phyloP scores from a whole-genome alignment of 1,139 yeast species.

The Dujonia santamariae region DNA sequence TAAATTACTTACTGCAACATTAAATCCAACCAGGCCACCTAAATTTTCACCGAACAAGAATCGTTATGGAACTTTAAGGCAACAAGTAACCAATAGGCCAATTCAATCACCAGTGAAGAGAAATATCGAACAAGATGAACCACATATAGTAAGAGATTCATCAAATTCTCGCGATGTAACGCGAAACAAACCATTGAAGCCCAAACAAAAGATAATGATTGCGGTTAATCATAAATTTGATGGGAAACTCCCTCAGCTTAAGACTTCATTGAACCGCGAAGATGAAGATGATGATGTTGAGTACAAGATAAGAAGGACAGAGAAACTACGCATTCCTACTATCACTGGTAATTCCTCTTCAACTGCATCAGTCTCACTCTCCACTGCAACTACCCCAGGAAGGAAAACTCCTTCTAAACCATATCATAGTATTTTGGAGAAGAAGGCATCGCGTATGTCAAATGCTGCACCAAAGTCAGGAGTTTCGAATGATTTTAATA shows the following conservation, averaged over 20 bases:
- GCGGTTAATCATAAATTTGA: slow-evolving; percentile 25
- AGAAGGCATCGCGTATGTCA: neutral
- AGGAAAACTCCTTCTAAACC: too few relatives aligned
- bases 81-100: slow-evolving; percentile 8
- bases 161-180: neutral
- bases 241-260: slow-evolving; percentile 10
- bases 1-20: slow-evolving; percentile 34
- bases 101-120: slow-evolving; percentile 9
- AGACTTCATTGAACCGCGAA: neutral
- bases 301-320: slow-evolving; percentile 3
- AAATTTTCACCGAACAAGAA: slow-evolving; percentile 8
- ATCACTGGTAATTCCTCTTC: neutral
- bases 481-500: slow-evolving; percentile 2
- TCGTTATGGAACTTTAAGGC: slow-evolving; percentile 8
- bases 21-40: slow-evolving; percentile 24
- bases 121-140: neutral
- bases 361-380: too few relatives aligned
- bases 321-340: too few relatives aligned
- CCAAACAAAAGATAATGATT: slow-evolving; percentile 29
- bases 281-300: slow-evolving; percentile 1
- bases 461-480: slow-evolving; percentile 1
- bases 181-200: slow-evolving; percentile 13
- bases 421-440: too few relatives aligned
- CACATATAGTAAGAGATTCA: neutral
- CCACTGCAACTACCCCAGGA: slow-evolving; percentile 4